Percentiles rank a stretch among this genome's conserved stretches.
These are phyloP conservation scores for Zasmidium citrigriseum DNA, from an alignment of 2,329 filamentous ascomycete species.

Conservation along the genomic window DNA sequence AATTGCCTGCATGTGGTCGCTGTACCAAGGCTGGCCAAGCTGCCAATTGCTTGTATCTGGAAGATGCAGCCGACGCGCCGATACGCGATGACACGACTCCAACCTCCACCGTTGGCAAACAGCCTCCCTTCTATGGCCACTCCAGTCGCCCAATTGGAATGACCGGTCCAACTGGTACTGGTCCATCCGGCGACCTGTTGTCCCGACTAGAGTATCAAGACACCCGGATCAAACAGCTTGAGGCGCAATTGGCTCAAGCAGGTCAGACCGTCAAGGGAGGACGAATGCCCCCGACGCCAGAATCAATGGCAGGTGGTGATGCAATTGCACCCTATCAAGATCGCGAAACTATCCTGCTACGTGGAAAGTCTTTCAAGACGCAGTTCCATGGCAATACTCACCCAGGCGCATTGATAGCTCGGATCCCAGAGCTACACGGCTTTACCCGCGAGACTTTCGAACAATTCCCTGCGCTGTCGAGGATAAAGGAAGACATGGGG, in stretches of 20 bases:
- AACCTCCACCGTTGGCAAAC: slow-evolving; percentile 7
- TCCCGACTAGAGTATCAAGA: slow-evolving; percentile 29
- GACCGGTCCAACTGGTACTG: slow-evolving; percentile 4
- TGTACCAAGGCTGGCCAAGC: slow-evolving; percentile 47
- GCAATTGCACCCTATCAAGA: slow-evolving; percentile 23
- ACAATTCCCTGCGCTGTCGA: slow-evolving; percentile 36
- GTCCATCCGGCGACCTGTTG: slow-evolving; percentile 23
- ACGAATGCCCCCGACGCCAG: slow-evolving; percentile 29
- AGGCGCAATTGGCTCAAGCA: slow-evolving; percentile 25
- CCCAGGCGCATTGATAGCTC: slow-evolving; percentile 34
- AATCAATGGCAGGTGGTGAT: slow-evolving; percentile 22
- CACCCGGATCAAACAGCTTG: slow-evolving; percentile 32
- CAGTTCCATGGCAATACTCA: slow-evolving; percentile 47
- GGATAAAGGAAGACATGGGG: slow-evolving; percentile 30
- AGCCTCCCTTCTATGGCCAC: slow-evolving; percentile 33
- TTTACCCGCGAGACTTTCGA: slow-evolving; percentile 34
- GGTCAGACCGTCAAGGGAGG: slow-evolving; percentile 14
- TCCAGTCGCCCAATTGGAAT: slow-evolving; percentile 23
- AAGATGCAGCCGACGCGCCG: slow-evolving; percentile 28
- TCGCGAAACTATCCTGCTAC: slow-evolving; percentile 43
- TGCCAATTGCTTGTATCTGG: slow-evolving; percentile 43
- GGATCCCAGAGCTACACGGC: slow-evolving; percentile 29
- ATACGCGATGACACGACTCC: slow-evolving; percentile 27
- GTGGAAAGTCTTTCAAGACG: slow-evolving; percentile 48
- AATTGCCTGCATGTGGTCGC: slow-evolving; percentile 46